Base-by-base conservation (phyloP, 805 yeast genomes). In the Wickerhamomyces ciferrii region DNA sequence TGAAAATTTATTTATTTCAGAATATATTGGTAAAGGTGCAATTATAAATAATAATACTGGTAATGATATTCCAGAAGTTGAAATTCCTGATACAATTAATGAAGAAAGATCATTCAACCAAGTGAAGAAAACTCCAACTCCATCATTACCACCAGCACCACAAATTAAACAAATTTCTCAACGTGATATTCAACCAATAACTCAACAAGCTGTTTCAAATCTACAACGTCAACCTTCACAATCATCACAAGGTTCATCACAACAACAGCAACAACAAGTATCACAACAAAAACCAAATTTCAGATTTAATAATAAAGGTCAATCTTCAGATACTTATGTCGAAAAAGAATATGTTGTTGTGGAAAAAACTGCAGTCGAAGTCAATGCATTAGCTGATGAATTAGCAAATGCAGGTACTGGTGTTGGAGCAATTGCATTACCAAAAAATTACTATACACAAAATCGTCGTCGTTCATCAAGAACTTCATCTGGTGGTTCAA, bases 331-430 rank as follows among this genome's bases (percentile, higher is more conserved):
- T 44, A 59, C 75, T 20, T 72, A 76, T 23, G 68, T 82, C 47
- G 96, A 89, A 55, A 83, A 80, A 53, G 97, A 90, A 58, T 92
- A 92, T 56, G 98, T 92, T 31, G 96, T 92, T 36, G 91, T 92
- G 25, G 98, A 92, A 63, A 94, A 92, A 63, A 78, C 96, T 43
- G 88, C 94, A 0, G 97, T 92, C 4, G 98, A 94, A 61, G 96
- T 92, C 9, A 92, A 92, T 68, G 92, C 96, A 2, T 72, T 94
- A 47, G 99, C 99, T 3, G 98, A 92, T 64, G 97, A 91, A 62
- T 69, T 92, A 43, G 91, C 88, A 15, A 69, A 71, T 48, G 83
- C 83, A 3, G 83, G 82, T 2, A 65, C 71, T 47, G 74, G 76
- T 7, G 72, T 75, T 6, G 72, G 75, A 29, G 82, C 78, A 1